phyloP scores from a whole-genome alignment of 306 rosid species.

The Prunus padus region DNA sequence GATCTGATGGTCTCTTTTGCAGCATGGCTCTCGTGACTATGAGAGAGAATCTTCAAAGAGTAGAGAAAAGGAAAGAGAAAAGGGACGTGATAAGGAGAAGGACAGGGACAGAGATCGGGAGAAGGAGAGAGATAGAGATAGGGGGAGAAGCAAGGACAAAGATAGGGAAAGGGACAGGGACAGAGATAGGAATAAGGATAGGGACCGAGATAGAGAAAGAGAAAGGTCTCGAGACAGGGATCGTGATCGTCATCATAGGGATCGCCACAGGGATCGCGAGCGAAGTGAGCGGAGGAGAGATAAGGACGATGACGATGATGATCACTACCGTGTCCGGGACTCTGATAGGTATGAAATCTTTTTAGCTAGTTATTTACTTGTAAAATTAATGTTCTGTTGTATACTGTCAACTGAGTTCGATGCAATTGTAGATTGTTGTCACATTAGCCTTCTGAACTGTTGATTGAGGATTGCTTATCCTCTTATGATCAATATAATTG shows the following conservation, averaged over 20 bases:
- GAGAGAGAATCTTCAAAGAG: constrained; percentile 88
- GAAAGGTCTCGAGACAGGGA: constrained; percentile 66
- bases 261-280: constrained; percentile 67
- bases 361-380: background rate
- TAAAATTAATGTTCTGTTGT: background rate
- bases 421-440: too few species aligned
- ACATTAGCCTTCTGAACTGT: too few species aligned
- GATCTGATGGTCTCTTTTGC: constrained; percentile 22
- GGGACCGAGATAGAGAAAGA: constrained; percentile 29
- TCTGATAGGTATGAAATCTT: constrained; percentile 57
- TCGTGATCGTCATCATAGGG: constrained; percentile 41
- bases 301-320: constrained; percentile 75
- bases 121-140: constrained; percentile 32
- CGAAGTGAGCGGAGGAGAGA: constrained; percentile 76
- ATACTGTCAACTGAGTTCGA: background rate
- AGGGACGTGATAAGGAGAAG: constrained; percentile 58
- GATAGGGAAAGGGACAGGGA: constrained; percentile 57
- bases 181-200: constrained; percentile 58
- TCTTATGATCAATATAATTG: too few species aligned
- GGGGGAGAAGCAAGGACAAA: constrained; percentile 34
- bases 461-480: too few species aligned
- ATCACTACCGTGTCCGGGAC: constrained; percentile 60
- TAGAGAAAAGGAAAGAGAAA: constrained; percentile 82
- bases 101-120: constrained; percentile 27
- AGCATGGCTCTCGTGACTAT: constrained; percentile 77